Base-by-base conservation (phyloP, 345 rosid species). In the Physaria fendleri region DNA sequence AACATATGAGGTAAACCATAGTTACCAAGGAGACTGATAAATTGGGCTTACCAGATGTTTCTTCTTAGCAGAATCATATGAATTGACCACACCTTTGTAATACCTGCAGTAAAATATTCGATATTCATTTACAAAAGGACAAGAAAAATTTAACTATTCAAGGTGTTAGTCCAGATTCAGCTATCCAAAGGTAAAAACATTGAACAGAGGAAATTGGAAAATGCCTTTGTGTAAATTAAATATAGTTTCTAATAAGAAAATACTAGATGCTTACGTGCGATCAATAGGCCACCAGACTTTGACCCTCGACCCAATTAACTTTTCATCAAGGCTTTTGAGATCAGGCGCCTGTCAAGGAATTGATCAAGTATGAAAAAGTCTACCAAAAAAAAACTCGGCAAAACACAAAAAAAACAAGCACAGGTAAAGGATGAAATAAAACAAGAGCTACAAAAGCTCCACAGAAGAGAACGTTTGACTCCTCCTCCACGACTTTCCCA, bases 221-320 rank as follows among this genome's bases (percentile, higher is more conserved):
- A 5, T 6, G 9, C 20, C 18, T 44, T 22, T 46, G 22, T 10
- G 46, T 47, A 34, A 23, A 57, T 56, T 23, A 49, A 49, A 41
- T 42, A 40, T 27, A 24, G 14, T 20, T 62, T 32, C n/a, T 15
- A 41, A 30, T 28, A 38, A 56, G 17, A 57, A 42, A 48, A 13
- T 14, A 16, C 49, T 51, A 59, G 29, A 44, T 51, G 33, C 67
- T 78, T 71, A 94, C 99, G 14, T 30, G 6, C 41, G 59, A 81
- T 94, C 99, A 14, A 56, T 24, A n/a, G 99, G 97, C 99, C 99
- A 94, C 90, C 93, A 94, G 39, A 94, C 87, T 76, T 76, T 81
- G 62, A 94, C 71, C 78, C 72, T 90, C 10, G 75, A 49, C 35
- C 97, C 99, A 71, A 90, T 82, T 62, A 90, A 61, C 51, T 62